Conservation (phyloP, 345 rosid species). For the Firmiana major region DNA sequence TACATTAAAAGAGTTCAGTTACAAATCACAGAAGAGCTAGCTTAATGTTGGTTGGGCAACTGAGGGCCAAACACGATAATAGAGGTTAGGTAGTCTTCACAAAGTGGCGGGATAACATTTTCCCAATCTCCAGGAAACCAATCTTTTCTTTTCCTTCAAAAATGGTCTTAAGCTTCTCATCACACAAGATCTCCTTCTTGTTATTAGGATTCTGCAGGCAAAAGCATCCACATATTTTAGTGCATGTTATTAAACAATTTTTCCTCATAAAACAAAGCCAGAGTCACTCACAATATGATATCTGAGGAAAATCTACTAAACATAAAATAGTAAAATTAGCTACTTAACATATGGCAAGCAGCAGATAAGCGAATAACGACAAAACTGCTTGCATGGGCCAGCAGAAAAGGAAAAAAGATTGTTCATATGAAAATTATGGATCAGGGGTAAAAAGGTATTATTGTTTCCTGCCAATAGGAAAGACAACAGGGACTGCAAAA, state of each 20-base stretch:
- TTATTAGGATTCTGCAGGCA: conserved; percentile 62
- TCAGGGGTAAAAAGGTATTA: background rate
- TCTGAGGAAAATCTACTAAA: background rate
- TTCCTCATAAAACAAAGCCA: background rate
- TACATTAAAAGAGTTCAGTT: background rate
- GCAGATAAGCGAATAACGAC: background rate
- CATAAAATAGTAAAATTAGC: background rate
- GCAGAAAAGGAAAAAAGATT: background rate
- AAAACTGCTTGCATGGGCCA: background rate
- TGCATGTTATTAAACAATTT: background rate
- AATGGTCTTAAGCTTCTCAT: conserved; percentile 67
- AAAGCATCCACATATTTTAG: conserved; percentile 3
- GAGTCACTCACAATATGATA: background rate
- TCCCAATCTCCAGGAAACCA: conserved; percentile 68
- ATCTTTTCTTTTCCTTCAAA: conserved; percentile 67
- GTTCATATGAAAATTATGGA: background rate
- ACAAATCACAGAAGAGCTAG: conserved; percentile 1
- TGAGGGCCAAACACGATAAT: background rate
- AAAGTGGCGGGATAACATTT: conserved; percentile 64
- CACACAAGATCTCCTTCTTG: conserved; percentile 70
- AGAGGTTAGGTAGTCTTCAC: conserved; percentile 39
- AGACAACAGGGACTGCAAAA: background rate
- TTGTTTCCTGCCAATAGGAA: background rate
- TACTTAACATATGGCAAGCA: background rate
- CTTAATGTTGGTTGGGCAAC: conserved; percentile 4